These are phyloP conservation scores for Ascochyta viciae-villosae DNA, from an alignment of 2,329 filamentous ascomycete species.

Conservation along the genomic window DNA sequence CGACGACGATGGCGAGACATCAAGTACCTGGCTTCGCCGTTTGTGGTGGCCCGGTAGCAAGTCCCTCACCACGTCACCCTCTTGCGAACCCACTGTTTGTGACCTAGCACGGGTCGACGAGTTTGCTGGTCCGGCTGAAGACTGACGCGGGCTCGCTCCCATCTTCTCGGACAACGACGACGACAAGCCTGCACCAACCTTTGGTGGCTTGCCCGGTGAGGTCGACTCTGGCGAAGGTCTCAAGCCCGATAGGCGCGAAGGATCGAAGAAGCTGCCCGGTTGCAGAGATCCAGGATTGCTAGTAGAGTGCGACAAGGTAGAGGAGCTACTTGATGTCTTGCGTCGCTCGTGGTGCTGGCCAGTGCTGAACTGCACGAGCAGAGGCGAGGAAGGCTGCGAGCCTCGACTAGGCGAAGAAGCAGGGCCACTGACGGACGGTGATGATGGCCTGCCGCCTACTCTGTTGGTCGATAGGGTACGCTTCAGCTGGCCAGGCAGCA, in stretches of 20 bases:
- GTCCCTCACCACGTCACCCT: slow-evolving; percentile 78
- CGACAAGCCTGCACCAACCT: slow-evolving; percentile 54
- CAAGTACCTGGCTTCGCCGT: slow-evolving; percentile 90
- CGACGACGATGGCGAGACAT: slow-evolving; percentile 95
- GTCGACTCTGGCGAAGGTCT: slow-evolving; percentile 61
- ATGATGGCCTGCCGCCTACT: slow-evolving; percentile 73
- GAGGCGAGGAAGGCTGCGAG: slow-evolving; percentile 83
- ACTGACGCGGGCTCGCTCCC: slow-evolving; percentile 42
- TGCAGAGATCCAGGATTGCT: slow-evolving; percentile 67
- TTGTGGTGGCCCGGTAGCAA: slow-evolving; percentile 76
- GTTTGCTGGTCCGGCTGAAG: slow-evolving; percentile 31
- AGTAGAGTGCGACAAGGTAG: slow-evolving; percentile 81
- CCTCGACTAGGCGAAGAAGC: slow-evolving; percentile 87
- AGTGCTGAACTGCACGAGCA: slow-evolving; percentile 96
- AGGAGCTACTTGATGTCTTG: slow-evolving; percentile 91
- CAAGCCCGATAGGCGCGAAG: slow-evolving; percentile 64
- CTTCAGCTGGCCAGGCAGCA: slow-evolving; percentile 80
- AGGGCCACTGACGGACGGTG: slow-evolving; percentile 81
- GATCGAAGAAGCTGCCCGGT: slow-evolving; percentile 74
- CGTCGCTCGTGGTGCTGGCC: slow-evolving; percentile 82
- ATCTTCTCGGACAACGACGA: slow-evolving; percentile 54
- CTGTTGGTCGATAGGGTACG: slow-evolving; percentile 85
- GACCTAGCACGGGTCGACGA: slow-evolving; percentile 76
- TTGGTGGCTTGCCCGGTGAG: slow-evolving; percentile 60
- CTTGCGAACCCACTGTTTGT: slow-evolving; percentile 91